These are phyloP conservation scores for Azolla pinnata DNA, from an alignment of 75 land plant genomes.

Conservation along the genomic window DNA sequence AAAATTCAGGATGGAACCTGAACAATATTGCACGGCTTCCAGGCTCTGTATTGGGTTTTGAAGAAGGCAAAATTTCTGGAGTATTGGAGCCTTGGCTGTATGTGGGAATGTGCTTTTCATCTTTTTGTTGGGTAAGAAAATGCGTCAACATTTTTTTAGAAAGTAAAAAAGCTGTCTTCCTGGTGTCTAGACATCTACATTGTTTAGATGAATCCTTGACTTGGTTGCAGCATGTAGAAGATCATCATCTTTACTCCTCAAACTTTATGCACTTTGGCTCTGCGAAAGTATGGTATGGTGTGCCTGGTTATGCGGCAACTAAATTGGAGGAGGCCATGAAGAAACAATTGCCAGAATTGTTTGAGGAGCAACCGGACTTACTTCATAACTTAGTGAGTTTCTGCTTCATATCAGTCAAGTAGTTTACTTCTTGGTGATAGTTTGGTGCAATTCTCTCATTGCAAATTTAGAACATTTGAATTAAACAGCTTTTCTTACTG, in stretches of 20 bases:
- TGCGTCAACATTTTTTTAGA: neutral
- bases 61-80: conserved; percentile 27
- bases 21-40: conserved; percentile 29
- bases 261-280: conserved; percentile 38
- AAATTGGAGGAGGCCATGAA: conserved; percentile 27
- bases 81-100: conserved; percentile 32
- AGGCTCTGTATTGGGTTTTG: conserved; percentile 24
- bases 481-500: neutral
- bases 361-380: conserved; percentile 31
- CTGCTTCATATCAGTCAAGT: conserved; percentile 36
- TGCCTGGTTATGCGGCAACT: conserved; percentile 23
- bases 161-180: neutral
- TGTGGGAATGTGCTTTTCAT: conserved; percentile 38
- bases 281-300: conserved; percentile 37
- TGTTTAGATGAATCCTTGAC: neutral
- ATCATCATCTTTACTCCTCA: conserved; percentile 30
- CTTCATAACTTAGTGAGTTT: conserved; percentile 24
- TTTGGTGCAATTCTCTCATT: no score
- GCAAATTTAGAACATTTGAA: conserved; percentile 66
- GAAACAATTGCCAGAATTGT: conserved; percentile 25
- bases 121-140: conserved; percentile 35
- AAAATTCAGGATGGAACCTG: conserved; percentile 33
- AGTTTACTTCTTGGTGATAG: no score
- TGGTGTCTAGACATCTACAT: neutral
- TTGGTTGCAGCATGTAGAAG: conserved; percentile 37